Conservation (phyloP, 2,329 filamentous ascomycete genomes). For the Colletotrichum euphorbiae region DNA sequence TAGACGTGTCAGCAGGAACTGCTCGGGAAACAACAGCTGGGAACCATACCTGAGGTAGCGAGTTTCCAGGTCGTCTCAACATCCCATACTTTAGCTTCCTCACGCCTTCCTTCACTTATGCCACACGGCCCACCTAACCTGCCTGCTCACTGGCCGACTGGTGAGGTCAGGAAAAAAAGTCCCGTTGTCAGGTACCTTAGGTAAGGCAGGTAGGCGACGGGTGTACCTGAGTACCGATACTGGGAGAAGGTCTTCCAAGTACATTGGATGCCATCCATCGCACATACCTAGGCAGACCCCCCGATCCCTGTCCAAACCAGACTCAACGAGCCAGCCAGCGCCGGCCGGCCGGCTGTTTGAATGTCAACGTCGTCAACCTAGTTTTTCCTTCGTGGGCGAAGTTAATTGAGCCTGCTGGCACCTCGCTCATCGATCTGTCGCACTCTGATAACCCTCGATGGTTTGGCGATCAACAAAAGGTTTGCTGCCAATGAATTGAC, state of each 20-base stretch:
- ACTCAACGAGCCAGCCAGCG: conserved; percentile 30
- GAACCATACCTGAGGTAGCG: no score
- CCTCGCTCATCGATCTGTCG: not conserved
- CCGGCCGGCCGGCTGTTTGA: conserved; percentile 36
- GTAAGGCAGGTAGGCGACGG: not conserved
- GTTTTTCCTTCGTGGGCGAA: conserved; percentile 22
- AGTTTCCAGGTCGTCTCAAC: no score
- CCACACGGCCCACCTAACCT: no score
- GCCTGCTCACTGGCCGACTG: no score
- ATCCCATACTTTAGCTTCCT: no score
- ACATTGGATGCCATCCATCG: conserved; percentile 1
- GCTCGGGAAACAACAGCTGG: no score
- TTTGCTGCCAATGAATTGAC: conserved; percentile 10
- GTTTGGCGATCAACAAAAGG: not conserved
- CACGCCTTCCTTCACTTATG: no score
- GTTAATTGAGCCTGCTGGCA: conserved; percentile 24
- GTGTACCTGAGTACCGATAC: not conserved
- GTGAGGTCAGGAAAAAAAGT: no score
- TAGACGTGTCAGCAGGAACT: no score
- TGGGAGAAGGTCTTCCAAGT: not conserved
- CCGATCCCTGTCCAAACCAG: conserved; percentile 10
- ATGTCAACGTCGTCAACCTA: conserved; percentile 35
- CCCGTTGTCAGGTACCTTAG: no score
- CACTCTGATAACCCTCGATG: not conserved
- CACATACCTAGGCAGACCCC: conserved; percentile 11